These are phyloP conservation scores for Diplodia scrobiculata DNA, from an alignment of 2,329 filamentous ascomycete genomes.

Conservation along the genomic window DNA sequence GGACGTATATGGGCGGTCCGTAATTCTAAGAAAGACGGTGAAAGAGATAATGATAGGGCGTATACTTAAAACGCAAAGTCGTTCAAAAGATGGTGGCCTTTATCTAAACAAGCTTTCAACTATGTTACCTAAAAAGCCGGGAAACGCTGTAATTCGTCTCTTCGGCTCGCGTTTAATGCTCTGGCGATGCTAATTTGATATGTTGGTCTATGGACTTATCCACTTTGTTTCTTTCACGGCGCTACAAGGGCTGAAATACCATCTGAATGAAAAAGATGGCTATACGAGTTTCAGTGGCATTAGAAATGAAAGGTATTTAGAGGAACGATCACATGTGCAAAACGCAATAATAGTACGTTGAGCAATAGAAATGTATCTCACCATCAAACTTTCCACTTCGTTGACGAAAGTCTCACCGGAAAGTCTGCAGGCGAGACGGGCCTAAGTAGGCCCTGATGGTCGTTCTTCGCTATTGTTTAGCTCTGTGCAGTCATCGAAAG, in stretches of 20 bases:
- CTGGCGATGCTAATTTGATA: background rate
- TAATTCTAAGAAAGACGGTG: no score
- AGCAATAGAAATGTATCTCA: conserved; percentile 64
- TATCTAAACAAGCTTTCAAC: background rate
- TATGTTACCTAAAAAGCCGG: background rate
- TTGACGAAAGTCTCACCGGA: conserved; percentile 59
- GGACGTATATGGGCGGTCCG: no score
- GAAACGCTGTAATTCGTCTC: background rate
- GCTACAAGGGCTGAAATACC: background rate
- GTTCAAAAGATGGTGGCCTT: no score
- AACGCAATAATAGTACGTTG: background rate
- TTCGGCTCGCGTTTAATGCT: background rate
- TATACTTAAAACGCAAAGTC: no score
- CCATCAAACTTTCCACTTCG: conserved; percentile 82
- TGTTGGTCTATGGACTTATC: no score
- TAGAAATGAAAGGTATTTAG: background rate
- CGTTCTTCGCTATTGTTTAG: conserved; percentile 92
- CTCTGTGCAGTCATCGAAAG: conserved; percentile 70
- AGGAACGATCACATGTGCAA: no score
- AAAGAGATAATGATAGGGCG: no score
- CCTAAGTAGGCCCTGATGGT: conserved; percentile 56
- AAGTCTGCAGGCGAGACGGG: conserved; percentile 80
- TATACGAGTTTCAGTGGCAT: background rate
- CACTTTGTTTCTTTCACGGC: background rate
- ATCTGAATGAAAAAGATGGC: background rate